Evolutionary conservation across 805 yeast genomes (phyloP).

Genomic region (Candida easanensis): DNA sequence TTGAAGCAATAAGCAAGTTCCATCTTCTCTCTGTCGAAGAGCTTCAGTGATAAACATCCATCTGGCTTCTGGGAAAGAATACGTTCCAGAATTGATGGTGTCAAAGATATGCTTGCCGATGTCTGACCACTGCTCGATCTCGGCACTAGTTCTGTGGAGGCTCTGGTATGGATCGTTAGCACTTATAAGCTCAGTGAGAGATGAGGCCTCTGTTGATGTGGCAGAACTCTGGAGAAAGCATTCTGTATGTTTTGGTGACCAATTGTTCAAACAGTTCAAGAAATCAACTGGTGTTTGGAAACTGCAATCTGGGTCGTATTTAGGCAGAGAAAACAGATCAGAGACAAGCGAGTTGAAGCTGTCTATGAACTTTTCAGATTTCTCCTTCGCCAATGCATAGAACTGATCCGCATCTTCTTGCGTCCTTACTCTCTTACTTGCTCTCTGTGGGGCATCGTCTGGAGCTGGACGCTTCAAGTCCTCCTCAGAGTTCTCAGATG

Average conservation of each 20-base stretch:
- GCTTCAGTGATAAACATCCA: conserved; percentile 29
- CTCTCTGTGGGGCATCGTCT: conserved; percentile 31
- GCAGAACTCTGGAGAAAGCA: conserved; percentile 18
- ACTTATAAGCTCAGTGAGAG: conserved; percentile 31
- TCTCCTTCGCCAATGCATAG: not conserved
- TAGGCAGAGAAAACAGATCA: not conserved
- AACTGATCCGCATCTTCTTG: conserved; percentile 26
- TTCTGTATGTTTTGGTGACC: conserved; percentile 30
- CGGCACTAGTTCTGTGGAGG: conserved; percentile 5
- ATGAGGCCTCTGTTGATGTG: conserved; percentile 16
- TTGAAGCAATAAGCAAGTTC: conserved; percentile 33
- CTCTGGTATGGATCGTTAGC: conserved; percentile 28
- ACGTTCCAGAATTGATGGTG: conserved; percentile 24
- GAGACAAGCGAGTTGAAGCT: conserved; percentile 7
- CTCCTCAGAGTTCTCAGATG: not conserved
- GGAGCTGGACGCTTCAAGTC: conserved; percentile 18
- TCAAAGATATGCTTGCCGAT: conserved; percentile 26
- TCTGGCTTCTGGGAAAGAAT: conserved; percentile 39
- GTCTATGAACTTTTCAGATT: conserved; percentile 9
- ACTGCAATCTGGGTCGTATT: conserved; percentile 7
- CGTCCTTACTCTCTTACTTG: conserved; percentile 38
- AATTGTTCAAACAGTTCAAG: conserved; percentile 13
- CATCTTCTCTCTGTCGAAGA: conserved; percentile 15
- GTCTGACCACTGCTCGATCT: conserved; percentile 17
- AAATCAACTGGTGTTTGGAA: conserved; percentile 12